Evolutionary conservation across 495 filamentous ascomycete genomes (phyloP), one percentile per base, ranked within the genome.

Genomic region (Beverwykella pulmonaria): DNA sequence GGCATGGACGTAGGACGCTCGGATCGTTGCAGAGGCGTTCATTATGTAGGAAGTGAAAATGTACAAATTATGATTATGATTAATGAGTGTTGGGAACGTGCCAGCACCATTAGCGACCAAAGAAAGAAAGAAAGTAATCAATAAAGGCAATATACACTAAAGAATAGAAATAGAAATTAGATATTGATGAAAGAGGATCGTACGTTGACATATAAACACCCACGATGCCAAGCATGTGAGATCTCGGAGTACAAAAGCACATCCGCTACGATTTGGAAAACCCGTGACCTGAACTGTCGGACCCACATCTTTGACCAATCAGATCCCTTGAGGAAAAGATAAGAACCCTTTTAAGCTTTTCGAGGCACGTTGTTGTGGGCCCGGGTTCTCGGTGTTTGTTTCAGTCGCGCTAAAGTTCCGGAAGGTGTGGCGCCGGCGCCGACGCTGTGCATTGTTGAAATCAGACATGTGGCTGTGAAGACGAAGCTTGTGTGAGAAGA

Each of bases 21-120:
- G 34, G 22, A 65, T 65, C 10, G 62, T 65, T 36, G 62, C 62
- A 23, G 62, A 65, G 34, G 62, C 62, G 49, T 65, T 65, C 62
- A 65, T 65, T 8, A 23, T 30, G 20, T 1, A 22, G 25, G 22
- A 22, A 10, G 34, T n/a, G 19, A 32, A 6, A 7, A 25, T n/a
- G n/a, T n/a, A n/a, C 54, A 46, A 22, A 26, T 49, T 48, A 29
- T 29, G 25, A 60, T 49, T 48, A 60, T 9, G 15, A 49, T 47
- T 26, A 60, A 49, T 36, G 54, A 44, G 34, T 41, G 30, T 41
- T 2, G 22, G 2, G 12, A 20, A 32, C 54, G 32, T 58, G 53
- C 53, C 53, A 26, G 53, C 53, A 55, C 53, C 25, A 19, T 5
- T 17, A 55, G 9, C 8, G 7, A 25, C 17, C 10, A 41, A 14